These are phyloP conservation scores for Diaporthe sp. DNA, from an alignment of 2,329 filamentous ascomycete species.

Conservation along the genomic window DNA sequence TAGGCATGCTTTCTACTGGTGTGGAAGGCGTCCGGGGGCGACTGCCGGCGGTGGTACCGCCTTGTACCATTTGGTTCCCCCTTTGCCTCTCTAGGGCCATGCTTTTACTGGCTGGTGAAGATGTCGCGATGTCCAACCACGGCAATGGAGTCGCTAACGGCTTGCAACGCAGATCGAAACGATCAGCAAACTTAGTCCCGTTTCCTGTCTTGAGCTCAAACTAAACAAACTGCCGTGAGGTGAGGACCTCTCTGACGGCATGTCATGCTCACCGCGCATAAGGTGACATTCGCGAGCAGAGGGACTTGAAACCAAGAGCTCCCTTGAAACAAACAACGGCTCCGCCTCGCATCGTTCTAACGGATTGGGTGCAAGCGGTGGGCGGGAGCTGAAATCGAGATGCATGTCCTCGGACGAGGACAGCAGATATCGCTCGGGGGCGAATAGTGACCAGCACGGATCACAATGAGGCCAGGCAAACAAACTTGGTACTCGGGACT, in stretches of 20 bases:
- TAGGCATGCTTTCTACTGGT: conserved; percentile 3
- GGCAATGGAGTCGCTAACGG: background rate
- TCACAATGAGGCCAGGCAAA: conserved; percentile 6
- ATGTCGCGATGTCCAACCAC: background rate
- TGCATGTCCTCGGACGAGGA: background rate
- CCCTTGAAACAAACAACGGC: conserved; percentile 31
- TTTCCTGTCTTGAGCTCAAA: background rate
- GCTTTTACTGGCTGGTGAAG: background rate
- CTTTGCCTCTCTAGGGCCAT: background rate
- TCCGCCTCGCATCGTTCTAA: conserved; percentile 9
- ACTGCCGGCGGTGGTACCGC: background rate
- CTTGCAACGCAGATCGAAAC: conserved; percentile 22
- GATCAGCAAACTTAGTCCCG: conserved; percentile 7
- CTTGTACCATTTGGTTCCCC: background rate
- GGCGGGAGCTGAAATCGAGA: conserved; percentile 7
- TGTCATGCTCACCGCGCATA: background rate
- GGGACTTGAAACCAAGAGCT: conserved; percentile 22
- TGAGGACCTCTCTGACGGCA: background rate
- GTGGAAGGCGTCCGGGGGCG: background rate
- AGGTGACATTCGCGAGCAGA: background rate
- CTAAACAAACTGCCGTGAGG: conserved; percentile 10
- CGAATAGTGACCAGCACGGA: background rate
- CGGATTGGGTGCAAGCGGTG: conserved; percentile 3
- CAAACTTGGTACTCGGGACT: background rate
- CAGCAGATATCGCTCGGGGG: background rate